Evolutionary conservation across 2,329 filamentous ascomycete species (phyloP).

Genomic region (Claviceps spartinae): DNA sequence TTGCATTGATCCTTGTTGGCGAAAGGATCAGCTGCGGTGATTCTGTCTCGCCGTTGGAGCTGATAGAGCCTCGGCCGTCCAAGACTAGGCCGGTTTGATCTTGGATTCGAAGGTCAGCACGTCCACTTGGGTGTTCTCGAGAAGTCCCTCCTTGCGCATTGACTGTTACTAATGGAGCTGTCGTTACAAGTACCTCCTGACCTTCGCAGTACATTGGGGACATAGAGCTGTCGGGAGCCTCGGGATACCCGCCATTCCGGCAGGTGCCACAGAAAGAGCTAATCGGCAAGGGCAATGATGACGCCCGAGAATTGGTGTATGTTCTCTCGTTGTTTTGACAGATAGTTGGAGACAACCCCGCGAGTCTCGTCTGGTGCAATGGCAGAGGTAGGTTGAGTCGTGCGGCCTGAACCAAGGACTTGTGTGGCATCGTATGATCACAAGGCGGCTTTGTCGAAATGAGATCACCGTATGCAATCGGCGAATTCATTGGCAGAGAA

Average conservation of each 20-base stretch:
- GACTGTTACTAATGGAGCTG: background rate
- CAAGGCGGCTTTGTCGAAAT: slow-evolving; percentile 16
- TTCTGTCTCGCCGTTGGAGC: slow-evolving; percentile 8
- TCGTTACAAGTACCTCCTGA: background rate
- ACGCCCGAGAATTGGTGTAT: background rate
- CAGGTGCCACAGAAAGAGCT: background rate
- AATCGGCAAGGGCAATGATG: too few relatives aligned
- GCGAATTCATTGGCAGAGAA: slow-evolving; percentile 16
- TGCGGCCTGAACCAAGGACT: slow-evolving; percentile 4
- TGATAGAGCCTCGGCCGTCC: background rate
- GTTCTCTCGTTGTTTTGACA: background rate
- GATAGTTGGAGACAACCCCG: background rate
- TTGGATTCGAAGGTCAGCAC: background rate
- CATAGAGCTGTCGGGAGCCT: background rate
- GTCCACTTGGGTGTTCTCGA: too few relatives aligned
- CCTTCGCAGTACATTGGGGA: background rate
- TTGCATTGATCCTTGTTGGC: slow-evolving; percentile 11
- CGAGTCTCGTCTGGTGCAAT: background rate
- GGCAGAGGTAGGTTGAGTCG: background rate
- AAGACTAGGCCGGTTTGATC: background rate
- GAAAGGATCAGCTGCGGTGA: slow-evolving; percentile 7
- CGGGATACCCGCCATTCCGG: background rate
- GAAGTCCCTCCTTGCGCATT: background rate
- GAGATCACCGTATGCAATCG: slow-evolving; percentile 20
- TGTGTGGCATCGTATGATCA: slow-evolving; percentile 4